Evolutionary conservation across 2,329 filamentous ascomycete genomes (phyloP), one percentile per base, ranked within the genome.

Genomic region (Colletotrichum sp.): DNA sequence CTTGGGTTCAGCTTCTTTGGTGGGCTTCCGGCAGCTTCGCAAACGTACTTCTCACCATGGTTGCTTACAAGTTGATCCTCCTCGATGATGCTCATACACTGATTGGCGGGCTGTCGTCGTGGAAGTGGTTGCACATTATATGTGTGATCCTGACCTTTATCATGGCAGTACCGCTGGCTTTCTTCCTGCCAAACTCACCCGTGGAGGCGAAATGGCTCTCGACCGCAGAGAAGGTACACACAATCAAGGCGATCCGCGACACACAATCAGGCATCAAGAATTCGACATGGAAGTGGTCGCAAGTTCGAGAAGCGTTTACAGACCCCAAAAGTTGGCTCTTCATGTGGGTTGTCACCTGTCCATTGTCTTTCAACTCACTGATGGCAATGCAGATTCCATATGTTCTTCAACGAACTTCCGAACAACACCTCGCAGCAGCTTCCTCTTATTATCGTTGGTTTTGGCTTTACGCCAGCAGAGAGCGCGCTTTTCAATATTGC

Each of bases 1-100:
- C 80, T 9, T 82, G 80, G 80, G 80, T 82, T 3, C 80, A 82
- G 66, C 78, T 82, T 3, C 71, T 82, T 16, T 82, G 80, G 80
- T 82, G 80, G 80, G 80, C 79, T 9, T 80, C 79, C 19, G 80
- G 80, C 29, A 80, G 79, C 30, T 74, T 82, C 19, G 80, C 80
- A 52, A 81, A 82, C 30, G 80, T 82, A 9, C 74, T 81, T 15
- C 72, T 82, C 19, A 82, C 80, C 25, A 81, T 81, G 80, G 79
- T 81, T 19, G 77, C 80, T 3, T 81, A 80, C 69, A 81, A 79
- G 65, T 78, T 82, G 27, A 82, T 80, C 63, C 65, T 77, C 12
- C 78, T 80, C 49, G 79, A 80, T 29, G 69, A 76, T 16, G 34
- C 25, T 16, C 70, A 74, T 36, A 55, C 69, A 34, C 70, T 80